These are phyloP conservation scores for Pseudonectria buxi DNA, from an alignment of 2,329 filamentous ascomycete genomes.

Conservation along the genomic window DNA sequence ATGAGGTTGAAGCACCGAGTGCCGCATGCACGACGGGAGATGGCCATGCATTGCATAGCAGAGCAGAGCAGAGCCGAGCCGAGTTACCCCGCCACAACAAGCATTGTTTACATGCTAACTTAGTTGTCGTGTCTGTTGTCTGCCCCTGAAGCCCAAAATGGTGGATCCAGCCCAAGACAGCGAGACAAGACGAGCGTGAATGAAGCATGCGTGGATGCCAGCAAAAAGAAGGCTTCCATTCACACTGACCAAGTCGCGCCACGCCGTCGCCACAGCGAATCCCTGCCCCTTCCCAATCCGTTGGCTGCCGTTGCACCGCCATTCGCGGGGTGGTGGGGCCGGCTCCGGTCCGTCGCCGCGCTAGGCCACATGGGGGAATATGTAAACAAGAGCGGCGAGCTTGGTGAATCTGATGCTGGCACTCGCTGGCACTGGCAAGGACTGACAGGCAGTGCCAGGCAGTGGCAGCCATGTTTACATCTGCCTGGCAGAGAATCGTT, in stretches of 20 bases:
- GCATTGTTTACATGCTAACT: too few relatives aligned
- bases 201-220: too few relatives aligned
- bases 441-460: too few relatives aligned
- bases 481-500: too few relatives aligned
- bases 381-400: conserved; percentile 36
- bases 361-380: conserved; percentile 36
- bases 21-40: too few relatives aligned
- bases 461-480: conserved; percentile 1
- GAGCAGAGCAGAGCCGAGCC: background rate
- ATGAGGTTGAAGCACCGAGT: too few relatives aligned
- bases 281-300: conserved; percentile 14
- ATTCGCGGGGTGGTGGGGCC: conserved; percentile 19
- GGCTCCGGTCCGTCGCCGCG: conserved; percentile 12
- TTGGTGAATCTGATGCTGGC: conserved; percentile 9
- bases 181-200: too few relatives aligned
- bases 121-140: too few relatives aligned
- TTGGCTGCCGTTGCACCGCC: conserved; percentile 17
- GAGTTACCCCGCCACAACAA: too few relatives aligned
- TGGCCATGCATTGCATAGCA: conserved; percentile 7
- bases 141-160: too few relatives aligned
- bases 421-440: too few relatives aligned
- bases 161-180: too few relatives aligned
- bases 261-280: conserved; percentile 15
- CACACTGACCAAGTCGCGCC: conserved; percentile 1
- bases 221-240: background rate